Evolutionary conservation across 768 basidiomycete genomes (phyloP).

Genomic region (Guyanaporus albipodus): DNA sequence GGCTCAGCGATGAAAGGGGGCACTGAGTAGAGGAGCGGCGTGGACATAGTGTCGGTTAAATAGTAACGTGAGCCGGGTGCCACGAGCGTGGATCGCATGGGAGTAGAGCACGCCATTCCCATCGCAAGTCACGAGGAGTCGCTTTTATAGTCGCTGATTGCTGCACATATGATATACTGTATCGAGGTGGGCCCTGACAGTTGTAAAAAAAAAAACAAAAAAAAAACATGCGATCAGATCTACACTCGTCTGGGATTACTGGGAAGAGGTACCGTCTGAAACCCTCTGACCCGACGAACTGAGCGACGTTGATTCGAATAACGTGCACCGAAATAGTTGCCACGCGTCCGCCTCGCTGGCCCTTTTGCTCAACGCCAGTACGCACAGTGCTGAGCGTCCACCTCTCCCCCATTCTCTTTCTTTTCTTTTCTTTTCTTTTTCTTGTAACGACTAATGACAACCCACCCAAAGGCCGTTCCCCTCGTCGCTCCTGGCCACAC

Average conservation of each 20-base stretch:
- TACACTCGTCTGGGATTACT: too few species aligned
- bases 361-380: conserved; percentile 22
- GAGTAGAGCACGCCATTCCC: conserved; percentile 21
- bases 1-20: neutral
- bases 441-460: conserved; percentile 52
- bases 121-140: conserved; percentile 1
- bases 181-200: too few species aligned
- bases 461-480: conserved; percentile 64
- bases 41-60: neutral
- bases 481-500: conserved; percentile 86
- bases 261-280: too few species aligned
- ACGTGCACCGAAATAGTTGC: too few species aligned
- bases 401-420: conserved; percentile 12
- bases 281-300: too few species aligned
- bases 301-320: too few species aligned
- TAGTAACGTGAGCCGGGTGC: neutral
- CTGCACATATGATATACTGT: too few species aligned
- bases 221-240: too few species aligned
- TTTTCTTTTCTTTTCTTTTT: neutral
- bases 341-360: conserved; percentile 6
- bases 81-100: conserved; percentile 8
- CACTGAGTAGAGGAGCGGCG: neutral
- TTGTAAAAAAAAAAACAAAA: too few species aligned
- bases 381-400: conserved; percentile 43
- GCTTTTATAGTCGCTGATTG: too few species aligned